Evolutionary conservation across 768 basidiomycete genomes (phyloP), one percentile per base, ranked within the genome.

Genomic region (Amyloporia xantha): DNA sequence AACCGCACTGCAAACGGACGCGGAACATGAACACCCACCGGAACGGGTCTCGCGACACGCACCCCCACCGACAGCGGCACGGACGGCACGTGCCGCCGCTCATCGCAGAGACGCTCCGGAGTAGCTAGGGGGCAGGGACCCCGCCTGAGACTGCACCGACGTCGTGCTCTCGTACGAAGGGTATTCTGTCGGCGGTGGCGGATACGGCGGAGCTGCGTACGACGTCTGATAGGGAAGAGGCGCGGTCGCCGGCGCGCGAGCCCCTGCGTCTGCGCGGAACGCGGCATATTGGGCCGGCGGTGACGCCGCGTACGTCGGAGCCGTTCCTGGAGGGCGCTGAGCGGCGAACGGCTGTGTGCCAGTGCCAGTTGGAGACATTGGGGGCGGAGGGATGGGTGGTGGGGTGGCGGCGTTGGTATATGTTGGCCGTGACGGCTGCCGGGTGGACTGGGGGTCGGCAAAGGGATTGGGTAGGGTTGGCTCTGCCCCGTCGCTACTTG

Each of bases 391-490:
- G 13, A 36, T 35, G 33, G 45, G 45, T 4, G 28, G 33, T 19
- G 25, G 44, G 26, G 12, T 40, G 12, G 23, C 28, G 33, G 10
- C 19, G 21, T 5, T 23, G 23, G 10, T 47, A 33, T 35, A 35
- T n/a, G 19, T 30, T 11, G 33, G 30, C 4, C 28, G 28, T 5
- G 35, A 47, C 4, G 45, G 19, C 19, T 28, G 45, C 28, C 24
- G 24, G 4, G 26, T 11, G 41, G 19, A 15, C 20, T 15, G 24
- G 26, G 30, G 33, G 46, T 53, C 52, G 12, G 49, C 38, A 46
- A 57, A 57, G 5, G 55, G 55, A 36, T 57, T 50, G 10, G 35
- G 43, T 13, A 46, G 43, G 1, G 45, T 38, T 9, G 33, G 27
- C 5, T 33, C 30, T 7, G 37, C 20, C 25, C 24, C 24, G 41